Evolutionary conservation across 371 early-diverging fungal species (phyloP).

Genomic region (Dipsacomyces acuminosporus): DNA sequence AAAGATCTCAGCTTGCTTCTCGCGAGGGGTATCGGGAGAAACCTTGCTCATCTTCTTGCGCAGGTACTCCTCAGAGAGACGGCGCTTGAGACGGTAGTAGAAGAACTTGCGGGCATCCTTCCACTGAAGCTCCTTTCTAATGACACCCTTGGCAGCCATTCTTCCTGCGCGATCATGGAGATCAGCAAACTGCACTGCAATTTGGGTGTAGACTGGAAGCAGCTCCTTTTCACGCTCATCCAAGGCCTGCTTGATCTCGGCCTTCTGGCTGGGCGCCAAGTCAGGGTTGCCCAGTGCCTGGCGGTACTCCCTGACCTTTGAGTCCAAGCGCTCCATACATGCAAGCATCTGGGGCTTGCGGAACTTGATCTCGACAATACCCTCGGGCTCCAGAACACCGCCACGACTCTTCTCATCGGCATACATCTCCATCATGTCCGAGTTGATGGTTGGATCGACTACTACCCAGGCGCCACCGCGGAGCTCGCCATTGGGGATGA

Average conservation of each 20-base stretch:
- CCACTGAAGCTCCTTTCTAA: conserved; percentile 81
- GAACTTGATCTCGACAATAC: conserved; percentile 99
- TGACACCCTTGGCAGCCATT: conserved; percentile 91
- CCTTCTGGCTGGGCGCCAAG: conserved; percentile 49
- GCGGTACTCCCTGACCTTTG: conserved; percentile 69
- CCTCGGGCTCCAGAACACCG: conserved; percentile 97
- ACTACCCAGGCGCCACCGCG: conserved; percentile 99
- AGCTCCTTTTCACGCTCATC: conserved; percentile 81
- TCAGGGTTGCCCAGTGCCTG: conserved; percentile 43
- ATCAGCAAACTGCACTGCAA: conserved; percentile 96
- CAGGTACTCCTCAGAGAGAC: conserved; percentile 70
- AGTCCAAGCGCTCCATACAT: conserved; percentile 89
- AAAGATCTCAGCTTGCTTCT: conserved; percentile 49
- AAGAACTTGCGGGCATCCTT: conserved; percentile 77
- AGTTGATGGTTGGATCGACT: conserved; percentile 96
- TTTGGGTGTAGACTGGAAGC: conserved; percentile 86
- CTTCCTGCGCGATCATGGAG: conserved; percentile 96
- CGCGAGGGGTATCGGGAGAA: conserved; percentile 38
- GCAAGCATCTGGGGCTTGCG: conserved; percentile 85
- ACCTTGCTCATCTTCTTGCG: conserved; percentile 54
- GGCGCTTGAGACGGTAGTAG: conserved; percentile 87
- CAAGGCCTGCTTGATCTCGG: conserved; percentile 62
- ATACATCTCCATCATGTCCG: conserved; percentile 98
- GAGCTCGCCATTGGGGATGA: conserved; percentile 92
- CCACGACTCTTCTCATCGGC: conserved; percentile 88